Percentiles rank a stretch among this genome's conserved stretches.
These are phyloP conservation scores for Russula brevipes DNA, from an alignment of 768 basidiomycete species.

Conservation along the genomic window DNA sequence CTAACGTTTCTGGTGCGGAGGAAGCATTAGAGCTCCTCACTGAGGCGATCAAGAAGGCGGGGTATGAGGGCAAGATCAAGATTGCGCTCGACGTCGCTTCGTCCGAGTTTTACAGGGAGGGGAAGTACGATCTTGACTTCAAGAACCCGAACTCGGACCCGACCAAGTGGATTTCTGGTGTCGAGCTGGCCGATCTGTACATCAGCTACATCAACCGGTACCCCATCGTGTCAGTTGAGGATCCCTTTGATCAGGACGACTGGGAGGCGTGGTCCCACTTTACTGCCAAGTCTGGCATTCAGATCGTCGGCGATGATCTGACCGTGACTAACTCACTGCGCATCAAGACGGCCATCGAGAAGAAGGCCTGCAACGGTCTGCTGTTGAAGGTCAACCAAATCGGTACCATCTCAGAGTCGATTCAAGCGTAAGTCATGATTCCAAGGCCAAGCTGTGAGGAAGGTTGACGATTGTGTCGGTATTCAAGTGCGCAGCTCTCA, in stretches of 20 bases:
- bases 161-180: conserved; percentile 91
- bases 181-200: conserved; percentile 91
- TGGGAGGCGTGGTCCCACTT: conserved; percentile 98
- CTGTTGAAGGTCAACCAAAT: conserved; percentile 99
- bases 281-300: conserved; percentile 70
- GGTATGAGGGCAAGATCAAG: conserved; percentile 97
- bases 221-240: conserved; percentile 93
- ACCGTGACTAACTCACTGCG: conserved; percentile 96
- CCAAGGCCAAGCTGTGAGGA: not conserved
- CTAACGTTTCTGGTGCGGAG: conserved; percentile 95
- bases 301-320: conserved; percentile 94
- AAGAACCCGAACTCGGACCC: conserved; percentile 99
- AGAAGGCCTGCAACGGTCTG: conserved; percentile 99
- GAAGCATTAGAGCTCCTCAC: conserved; percentile 94
- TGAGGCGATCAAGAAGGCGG: conserved; percentile 96
- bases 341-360: conserved; percentile 98
- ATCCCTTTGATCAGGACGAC: conserved; percentile 99
- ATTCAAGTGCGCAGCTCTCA: conserved; percentile 79
- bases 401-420: conserved; percentile 97
- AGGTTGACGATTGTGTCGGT: not conserved
- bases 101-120: conserved; percentile 99
- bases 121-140: conserved; percentile 98
- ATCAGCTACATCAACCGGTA: conserved; percentile 82
- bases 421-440: conserved; percentile 79
- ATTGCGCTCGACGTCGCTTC: conserved; percentile 98